Percentiles rank a stretch among this genome's conserved stretches.
These are phyloP conservation scores for Phytophthora litchii DNA, from an alignment of 352 stramenopile species.

Conservation along the genomic window DNA sequence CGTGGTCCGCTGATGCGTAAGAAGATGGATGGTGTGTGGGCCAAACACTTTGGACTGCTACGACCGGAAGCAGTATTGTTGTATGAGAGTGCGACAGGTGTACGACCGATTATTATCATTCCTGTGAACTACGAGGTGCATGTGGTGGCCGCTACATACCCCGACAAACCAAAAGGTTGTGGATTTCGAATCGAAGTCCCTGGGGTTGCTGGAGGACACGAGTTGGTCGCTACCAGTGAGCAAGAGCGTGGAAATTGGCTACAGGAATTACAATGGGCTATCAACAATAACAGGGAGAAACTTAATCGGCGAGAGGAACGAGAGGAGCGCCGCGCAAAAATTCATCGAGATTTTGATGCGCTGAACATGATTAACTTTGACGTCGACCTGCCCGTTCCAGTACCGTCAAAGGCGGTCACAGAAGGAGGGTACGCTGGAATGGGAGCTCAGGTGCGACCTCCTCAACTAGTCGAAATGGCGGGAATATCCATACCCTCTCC, in stretches of 20 bases:
- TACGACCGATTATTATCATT: slow-evolving; percentile 77
- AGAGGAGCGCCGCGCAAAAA: slow-evolving; percentile 55
- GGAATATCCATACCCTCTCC: slow-evolving; percentile 17
- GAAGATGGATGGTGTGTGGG: slow-evolving; percentile 73
- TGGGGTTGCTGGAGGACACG: slow-evolving; percentile 61
- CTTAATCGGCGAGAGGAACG: slow-evolving; percentile 40
- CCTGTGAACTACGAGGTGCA: slow-evolving; percentile 68
- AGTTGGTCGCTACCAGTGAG: slow-evolving; percentile 62
- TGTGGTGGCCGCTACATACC: slow-evolving; percentile 52
- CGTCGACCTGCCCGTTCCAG: slow-evolving; percentile 27
- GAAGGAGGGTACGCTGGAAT: neutral
- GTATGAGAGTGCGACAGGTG: slow-evolving; percentile 62
- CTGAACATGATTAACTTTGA: slow-evolving; percentile 87
- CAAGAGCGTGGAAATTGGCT: slow-evolving; percentile 81
- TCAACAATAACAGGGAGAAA: slow-evolving; percentile 52
- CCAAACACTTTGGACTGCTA: slow-evolving; percentile 72
- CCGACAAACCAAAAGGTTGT: slow-evolving; percentile 51
- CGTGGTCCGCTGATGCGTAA: slow-evolving; percentile 70
- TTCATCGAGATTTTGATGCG: slow-evolving; percentile 67
- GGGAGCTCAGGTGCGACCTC: slow-evolving; percentile 34
- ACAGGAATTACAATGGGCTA: slow-evolving; percentile 76
- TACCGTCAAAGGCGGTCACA: slow-evolving; percentile 4
- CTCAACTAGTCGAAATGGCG: slow-evolving; percentile 36
- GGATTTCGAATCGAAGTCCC: slow-evolving; percentile 72
- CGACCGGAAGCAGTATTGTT: slow-evolving; percentile 73